Evolutionary conservation across 495 filamentous ascomycete genomes (phyloP).

Genomic region (Penicillium roqueforti): DNA sequence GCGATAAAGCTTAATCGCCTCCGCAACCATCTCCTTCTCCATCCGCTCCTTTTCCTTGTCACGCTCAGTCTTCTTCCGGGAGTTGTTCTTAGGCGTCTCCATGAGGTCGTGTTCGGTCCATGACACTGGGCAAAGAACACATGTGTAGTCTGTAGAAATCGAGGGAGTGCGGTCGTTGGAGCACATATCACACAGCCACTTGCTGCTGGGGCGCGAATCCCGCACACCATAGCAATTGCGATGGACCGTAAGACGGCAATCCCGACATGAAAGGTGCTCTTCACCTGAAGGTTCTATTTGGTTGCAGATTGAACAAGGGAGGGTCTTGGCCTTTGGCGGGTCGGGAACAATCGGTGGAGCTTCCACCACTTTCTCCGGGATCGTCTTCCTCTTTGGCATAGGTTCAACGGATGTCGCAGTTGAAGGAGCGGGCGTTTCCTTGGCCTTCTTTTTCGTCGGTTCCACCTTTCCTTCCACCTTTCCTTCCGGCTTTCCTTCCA

Average conservation of each 20-base stretch:
- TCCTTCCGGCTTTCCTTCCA: conserved; percentile 5
- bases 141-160: conserved; percentile 86
- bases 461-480: conserved; percentile 34
- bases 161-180: conserved; percentile 83
- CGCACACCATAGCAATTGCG: conserved; percentile 84
- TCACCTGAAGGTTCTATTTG: conserved; percentile 67
- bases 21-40: conserved; percentile 73
- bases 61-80: conserved; percentile 91
- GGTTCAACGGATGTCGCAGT: conserved; percentile 44
- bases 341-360: conserved; percentile 61
- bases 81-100: conserved; percentile 74
- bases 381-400: conserved; percentile 57
- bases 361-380: conserved; percentile 51
- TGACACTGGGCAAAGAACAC: conserved; percentile 78
- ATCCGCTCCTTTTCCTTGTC: conserved; percentile 83
- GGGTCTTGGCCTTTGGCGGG: conserved; percentile 65
- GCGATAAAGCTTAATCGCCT: conserved; percentile 70
- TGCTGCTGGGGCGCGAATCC: conserved; percentile 61
- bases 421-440: conserved; percentile 47
- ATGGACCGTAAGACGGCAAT: conserved; percentile 92
- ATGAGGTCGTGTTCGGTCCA: conserved; percentile 75
- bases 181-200: conserved; percentile 97
- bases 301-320: conserved; percentile 83
- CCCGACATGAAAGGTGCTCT: conserved; percentile 69
- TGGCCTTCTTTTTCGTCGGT: conserved; percentile 56